Conservation (phyloP, 148 eudicot genomes). For the Chenopodium quinoa region DNA sequence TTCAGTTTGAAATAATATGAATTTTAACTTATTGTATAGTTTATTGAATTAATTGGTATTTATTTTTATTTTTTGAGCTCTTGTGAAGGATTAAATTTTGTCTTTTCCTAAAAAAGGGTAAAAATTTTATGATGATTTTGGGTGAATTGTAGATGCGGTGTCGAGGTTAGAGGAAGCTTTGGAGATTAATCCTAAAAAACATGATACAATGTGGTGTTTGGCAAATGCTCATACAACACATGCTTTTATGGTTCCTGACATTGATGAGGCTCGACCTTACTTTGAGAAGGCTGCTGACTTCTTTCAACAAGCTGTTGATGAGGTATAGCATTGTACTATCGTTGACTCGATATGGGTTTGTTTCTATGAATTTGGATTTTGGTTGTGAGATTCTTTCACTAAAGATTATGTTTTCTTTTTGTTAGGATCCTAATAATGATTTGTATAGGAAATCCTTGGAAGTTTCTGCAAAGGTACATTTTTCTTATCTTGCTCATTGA, state of each 20-base stretch:
- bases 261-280: slow-evolving; percentile 33
- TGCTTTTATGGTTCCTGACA: slow-evolving; percentile 40
- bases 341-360: not conserved
- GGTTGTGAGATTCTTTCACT: not conserved
- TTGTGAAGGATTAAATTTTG: no score
- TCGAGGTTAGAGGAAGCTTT: slow-evolving; percentile 51
- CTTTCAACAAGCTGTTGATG: slow-evolving; percentile 35
- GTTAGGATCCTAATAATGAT: slow-evolving; percentile 48
- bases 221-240: slow-evolving; percentile 43
- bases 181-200: slow-evolving; percentile 38
- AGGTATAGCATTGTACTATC: slow-evolving; percentile 20
- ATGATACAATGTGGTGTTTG: slow-evolving; percentile 46
- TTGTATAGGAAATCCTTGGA: slow-evolving; percentile 42
- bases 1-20: no score
- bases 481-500: not conserved
- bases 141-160: slow-evolving; percentile 32
- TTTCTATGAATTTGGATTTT: not conserved
- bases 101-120: not conserved
- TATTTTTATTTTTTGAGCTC: no score
- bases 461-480: slow-evolving; percentile 39
- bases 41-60: no score
- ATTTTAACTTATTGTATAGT: no score
- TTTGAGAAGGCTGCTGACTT: slow-evolving; percentile 37
- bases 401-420: not conserved
- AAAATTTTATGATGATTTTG: not conserved